Evolutionary conservation across 208 protist species (phyloP), one percentile per base, ranked within the genome.

Genomic region (Leishmania turanica): DNA sequence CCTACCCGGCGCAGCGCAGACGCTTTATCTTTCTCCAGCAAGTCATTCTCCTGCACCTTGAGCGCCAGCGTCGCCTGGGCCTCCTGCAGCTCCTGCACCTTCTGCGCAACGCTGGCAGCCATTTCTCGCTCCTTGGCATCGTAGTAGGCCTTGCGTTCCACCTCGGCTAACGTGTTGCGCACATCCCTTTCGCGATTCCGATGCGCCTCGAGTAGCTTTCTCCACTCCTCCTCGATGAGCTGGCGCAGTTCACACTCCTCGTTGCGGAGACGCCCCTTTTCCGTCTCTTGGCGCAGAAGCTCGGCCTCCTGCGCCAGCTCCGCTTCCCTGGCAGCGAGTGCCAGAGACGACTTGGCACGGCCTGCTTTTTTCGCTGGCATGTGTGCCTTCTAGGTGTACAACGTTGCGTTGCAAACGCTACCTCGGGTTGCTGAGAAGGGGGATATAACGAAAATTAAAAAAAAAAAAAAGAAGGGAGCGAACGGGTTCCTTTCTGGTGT

Each of bases 161-260:
- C 78, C 66, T 95, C 90, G 1, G 78, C 86, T 42, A 93, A 88
- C 51, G 85, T 84, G 64, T 87, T 88, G 78, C 85, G 81, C 15
- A 93, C 60, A 47, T 90, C 85, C 79, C 88, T 70, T 78, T 94
- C 83, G 9, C 91, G 88, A 40, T 86, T 54, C 45, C 90, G 88
- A 17, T 89, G 78, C 34, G 83, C 77, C 27, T 94, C 91, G 9
- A 94, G 78, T 7, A 85, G 64, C n/a, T 83, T 83, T 42, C 83
- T 54, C 85, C 93, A 90, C 74, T 95, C 93, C 76, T 96, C 92
- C 49, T 93, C 91, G 27, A 95, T 70, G 45, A 83, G 80, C 62
- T 91, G 84, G 17, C 91, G 91, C 8, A 88, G 77, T 56, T 91
- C 82, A 24, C 72, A 62, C 80, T 96, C 95, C 51, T 92, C 88